A percentile compares a stretch with the other conserved stretches of the same genome.
Conservation (phyloP, 2,329 filamentous ascomycete species). For the Paramyrothecium sp. region DNA sequence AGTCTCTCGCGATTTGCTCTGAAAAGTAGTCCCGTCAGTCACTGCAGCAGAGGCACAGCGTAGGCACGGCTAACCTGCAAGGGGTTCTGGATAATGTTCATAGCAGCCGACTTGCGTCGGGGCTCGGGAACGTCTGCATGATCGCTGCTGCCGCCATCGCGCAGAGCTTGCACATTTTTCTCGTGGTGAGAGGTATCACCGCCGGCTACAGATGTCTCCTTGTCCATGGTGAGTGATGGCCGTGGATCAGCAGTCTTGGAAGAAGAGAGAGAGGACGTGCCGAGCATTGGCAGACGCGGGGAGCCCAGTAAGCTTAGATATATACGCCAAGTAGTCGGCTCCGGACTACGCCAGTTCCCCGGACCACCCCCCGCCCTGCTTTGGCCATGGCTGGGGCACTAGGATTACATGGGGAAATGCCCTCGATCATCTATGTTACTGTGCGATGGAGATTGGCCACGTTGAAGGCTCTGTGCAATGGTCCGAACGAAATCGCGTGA, state of each 20-base stretch:
- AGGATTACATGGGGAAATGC: too few species aligned
- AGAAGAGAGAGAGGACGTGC: background rate
- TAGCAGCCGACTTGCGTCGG: conserved; percentile 20
- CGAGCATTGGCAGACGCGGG: too few species aligned
- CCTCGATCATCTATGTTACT: too few species aligned
- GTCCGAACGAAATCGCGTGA: too few species aligned
- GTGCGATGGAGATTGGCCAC: too few species aligned
- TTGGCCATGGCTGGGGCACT: too few species aligned
- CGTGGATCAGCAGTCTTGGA: background rate
- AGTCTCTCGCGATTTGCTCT: conserved; percentile 22
- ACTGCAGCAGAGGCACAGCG: background rate
- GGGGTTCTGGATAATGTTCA: conserved; percentile 31
- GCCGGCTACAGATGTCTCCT: conserved; percentile 1
- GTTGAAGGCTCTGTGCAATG: too few species aligned
- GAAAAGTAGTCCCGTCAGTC: background rate
- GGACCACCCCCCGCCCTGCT: too few species aligned
- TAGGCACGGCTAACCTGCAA: conserved; percentile 20
- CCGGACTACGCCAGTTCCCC: too few species aligned
- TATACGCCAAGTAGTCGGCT: too few species aligned
- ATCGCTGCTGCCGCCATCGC: background rate
- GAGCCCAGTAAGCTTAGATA: too few species aligned
- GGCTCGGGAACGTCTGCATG: conserved; percentile 1
- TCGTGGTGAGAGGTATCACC: conserved; percentile 9
- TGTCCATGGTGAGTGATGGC: conserved; percentile 3
- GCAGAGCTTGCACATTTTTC: background rate